Conservation (phyloP, 2,329 filamentous ascomycete species). For the Cordyceps fumosorosea region DNA sequence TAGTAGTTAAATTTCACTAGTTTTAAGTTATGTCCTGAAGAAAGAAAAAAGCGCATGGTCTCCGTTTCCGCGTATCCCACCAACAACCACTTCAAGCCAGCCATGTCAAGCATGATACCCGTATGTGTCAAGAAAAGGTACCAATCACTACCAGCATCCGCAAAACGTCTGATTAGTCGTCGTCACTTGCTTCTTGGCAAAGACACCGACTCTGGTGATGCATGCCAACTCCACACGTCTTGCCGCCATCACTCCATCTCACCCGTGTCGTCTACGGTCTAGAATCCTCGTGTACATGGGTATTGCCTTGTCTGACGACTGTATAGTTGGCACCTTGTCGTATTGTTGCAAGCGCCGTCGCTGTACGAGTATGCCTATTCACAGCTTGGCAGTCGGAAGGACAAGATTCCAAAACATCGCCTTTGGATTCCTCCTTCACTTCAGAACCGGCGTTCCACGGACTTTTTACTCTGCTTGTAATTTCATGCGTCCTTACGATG, state of each 20-base stretch:
- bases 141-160: neutral
- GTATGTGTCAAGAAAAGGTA: neutral
- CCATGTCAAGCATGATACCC: neutral
- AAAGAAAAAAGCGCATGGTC: neutral
- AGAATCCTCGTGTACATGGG: neutral
- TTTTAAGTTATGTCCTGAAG: neutral
- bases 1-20: neutral
- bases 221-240: neutral
- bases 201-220: neutral
- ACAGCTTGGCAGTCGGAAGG: neutral
- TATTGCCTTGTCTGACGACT: neutral
- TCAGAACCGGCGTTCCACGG: no score
- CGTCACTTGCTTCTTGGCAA: neutral
- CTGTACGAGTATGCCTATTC: neutral
- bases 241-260: neutral
- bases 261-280: neutral
- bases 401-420: neutral
- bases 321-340: neutral
- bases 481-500: no score
- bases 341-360: neutral
- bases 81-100: neutral
- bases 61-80: neutral
- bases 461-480: no score
- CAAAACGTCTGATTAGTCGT: neutral
- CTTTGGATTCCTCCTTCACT: neutral